Base-by-base conservation (phyloP, 257 asterid genomes). In the Solanum ossicruentum region DNA sequence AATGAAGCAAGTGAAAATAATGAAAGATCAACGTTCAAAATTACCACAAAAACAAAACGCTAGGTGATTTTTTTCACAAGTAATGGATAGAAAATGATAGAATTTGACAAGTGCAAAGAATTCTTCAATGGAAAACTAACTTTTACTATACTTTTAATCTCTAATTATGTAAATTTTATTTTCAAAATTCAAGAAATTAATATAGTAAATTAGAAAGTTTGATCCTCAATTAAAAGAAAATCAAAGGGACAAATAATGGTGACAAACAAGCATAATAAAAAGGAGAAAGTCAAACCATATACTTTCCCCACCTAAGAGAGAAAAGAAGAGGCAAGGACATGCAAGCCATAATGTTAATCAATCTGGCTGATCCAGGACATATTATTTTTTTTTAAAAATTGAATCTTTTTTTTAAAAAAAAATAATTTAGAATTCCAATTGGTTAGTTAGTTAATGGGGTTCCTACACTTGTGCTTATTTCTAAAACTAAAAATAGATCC, bases 391-490 rank as follows among this genome's bases (percentile, higher is more conserved):
- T 0, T 2, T 17, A 2, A 5, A 36, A 36, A 36, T 3, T 36
- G 41, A 36, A 36, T 36, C 41, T 36, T 36, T 36, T 32, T 55
- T 56, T 56, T 3, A 0, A 3, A 3, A 56, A 55, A 57, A 57
- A 55, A 57, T 8, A 18, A 8, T 9, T 60, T n/a, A 4, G 21
- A 70, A 41, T 70, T 66, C 80, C 80, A 86, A 60, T 83, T 85
- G 88, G 86, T 84, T 80, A 83, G 75, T 7, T 71, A 85, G 86
- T 84, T 84, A 82, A 88, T 78, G 66, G 55, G 55, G 86, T 58
- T 85, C 92, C 92, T 89, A 89, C 82, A 89, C 83, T 89, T 89
- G 49, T 85, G 91, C 87, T 26, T 54, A 80, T 73, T 69, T 54
- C 26, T 15, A 55, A 36, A 36, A 36, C 41, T 36, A 36, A 49